These are phyloP conservation scores for Isochrysis galbana DNA, from an alignment of 78 protist species.

Conservation along the genomic window DNA sequence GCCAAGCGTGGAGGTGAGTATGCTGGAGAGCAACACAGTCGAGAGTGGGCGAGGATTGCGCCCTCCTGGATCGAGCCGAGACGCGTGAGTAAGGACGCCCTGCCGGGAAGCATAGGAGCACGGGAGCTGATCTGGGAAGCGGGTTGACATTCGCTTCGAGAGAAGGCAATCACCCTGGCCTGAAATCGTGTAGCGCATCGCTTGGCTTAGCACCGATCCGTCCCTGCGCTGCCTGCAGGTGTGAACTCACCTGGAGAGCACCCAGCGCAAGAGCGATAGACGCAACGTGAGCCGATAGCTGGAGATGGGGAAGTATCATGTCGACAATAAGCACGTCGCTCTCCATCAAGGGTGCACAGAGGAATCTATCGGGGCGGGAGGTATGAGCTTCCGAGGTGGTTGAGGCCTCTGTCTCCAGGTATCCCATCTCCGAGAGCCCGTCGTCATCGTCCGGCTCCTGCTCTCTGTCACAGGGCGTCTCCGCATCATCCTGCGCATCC, in stretches of 20 bases:
- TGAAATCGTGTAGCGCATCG: too few species aligned
- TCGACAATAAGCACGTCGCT: neutral
- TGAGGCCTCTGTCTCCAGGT: too few species aligned
- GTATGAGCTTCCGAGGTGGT: too few species aligned
- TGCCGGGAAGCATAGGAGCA: too few species aligned
- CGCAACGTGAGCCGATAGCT: neutral
- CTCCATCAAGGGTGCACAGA: neutral
- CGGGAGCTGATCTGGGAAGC: too few species aligned
- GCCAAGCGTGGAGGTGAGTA: neutral
- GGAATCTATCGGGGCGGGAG: neutral
- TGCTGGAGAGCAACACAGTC: neutral
- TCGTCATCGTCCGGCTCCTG: neutral
- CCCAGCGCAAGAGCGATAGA: neutral
- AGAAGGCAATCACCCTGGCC: too few species aligned
- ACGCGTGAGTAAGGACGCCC: neutral
- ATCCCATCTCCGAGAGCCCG: neutral
- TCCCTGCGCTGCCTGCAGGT: too few species aligned
- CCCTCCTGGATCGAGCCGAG: neutral
- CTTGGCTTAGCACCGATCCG: too few species aligned
- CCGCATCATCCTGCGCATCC: neutral
- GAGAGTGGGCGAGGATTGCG: neutral
- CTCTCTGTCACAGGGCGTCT: neutral
- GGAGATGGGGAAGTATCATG: neutral
- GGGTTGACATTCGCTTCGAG: too few species aligned
- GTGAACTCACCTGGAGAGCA: too few species aligned